These are phyloP conservation scores for Mycosphaerella arachidis DNA, from an alignment of 2,329 filamentous ascomycete genomes.

Conservation along the genomic window DNA sequence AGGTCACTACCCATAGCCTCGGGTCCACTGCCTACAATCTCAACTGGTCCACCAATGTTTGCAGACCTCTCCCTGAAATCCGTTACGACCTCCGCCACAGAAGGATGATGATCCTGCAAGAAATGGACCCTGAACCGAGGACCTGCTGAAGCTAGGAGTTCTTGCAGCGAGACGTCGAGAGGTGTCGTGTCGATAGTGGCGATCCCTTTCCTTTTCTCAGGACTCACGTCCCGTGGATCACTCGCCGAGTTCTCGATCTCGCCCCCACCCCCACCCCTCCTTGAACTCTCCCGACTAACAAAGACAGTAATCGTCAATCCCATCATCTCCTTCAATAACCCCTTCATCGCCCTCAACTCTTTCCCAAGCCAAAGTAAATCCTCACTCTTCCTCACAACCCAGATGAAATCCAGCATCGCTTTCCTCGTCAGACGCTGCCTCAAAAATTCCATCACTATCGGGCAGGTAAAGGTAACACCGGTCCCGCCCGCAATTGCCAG, in stretches of 20 bases:
- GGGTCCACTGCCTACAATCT: conserved; percentile 29
- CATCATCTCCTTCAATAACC: conserved; percentile 35
- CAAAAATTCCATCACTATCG: conserved; percentile 38
- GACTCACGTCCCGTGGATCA: neutral
- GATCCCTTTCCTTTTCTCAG: neutral
- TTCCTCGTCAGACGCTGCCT: conserved; percentile 10
- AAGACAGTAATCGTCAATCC: conserved; percentile 53
- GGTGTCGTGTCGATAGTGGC: neutral
- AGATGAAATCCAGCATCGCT: conserved; percentile 55
- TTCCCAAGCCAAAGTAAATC: conserved; percentile 56
- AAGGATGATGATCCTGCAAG: conserved; percentile 25
- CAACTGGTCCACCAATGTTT: conserved; percentile 17
- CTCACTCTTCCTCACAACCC: conserved; percentile 54
- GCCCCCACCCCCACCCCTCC: neutral
- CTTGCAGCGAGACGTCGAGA: conserved; percentile 7
- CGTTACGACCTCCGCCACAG: conserved; percentile 18
- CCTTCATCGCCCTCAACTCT: conserved; percentile 51
- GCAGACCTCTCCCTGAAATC: conserved; percentile 24
- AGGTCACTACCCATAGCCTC: conserved; percentile 28
- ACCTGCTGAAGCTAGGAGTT: conserved; percentile 14
- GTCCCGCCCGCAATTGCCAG: conserved; percentile 50
- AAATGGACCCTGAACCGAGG: conserved; percentile 23
- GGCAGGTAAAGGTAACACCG: conserved; percentile 55
- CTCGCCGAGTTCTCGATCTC: neutral
- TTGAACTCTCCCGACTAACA: conserved; percentile 50